Conservation (phyloP, 2,329 filamentous ascomycete genomes). For the Simplicillium aogashimaense region DNA sequence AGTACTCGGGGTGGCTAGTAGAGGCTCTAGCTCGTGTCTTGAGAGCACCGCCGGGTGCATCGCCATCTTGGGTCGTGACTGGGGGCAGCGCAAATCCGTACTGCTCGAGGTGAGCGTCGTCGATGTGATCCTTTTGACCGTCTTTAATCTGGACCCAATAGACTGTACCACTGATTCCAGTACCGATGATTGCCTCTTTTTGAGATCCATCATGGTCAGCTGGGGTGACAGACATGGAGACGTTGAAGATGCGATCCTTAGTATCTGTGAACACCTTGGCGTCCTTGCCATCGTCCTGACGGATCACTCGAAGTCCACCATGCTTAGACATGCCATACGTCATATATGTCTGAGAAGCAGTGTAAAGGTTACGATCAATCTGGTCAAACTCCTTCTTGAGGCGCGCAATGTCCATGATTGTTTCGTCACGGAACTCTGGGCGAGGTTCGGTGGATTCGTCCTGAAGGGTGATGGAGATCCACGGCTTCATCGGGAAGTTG, state of each 20-base stretch:
- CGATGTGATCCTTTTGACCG: conserved; percentile 67
- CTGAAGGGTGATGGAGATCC: conserved; percentile 77
- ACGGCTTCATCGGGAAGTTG: conserved; percentile 95
- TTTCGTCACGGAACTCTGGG: conserved; percentile 62
- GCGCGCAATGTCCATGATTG: conserved; percentile 84
- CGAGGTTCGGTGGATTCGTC: conserved; percentile 43
- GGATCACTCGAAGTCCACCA: conserved; percentile 84
- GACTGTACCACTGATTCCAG: conserved; percentile 89
- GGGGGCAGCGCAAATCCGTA: conserved; percentile 86
- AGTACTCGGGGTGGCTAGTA: conserved; percentile 81
- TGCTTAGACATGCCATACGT: conserved; percentile 91
- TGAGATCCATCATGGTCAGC: conserved; percentile 45
- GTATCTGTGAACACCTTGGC: conserved; percentile 86
- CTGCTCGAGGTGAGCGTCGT: conserved; percentile 68
- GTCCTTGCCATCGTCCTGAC: conserved; percentile 86
- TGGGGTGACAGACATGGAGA: conserved; percentile 66
- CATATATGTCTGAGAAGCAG: conserved; percentile 84
- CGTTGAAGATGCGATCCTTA: conserved; percentile 90
- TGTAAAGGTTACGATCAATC: conserved; percentile 85
- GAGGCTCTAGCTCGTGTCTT: conserved; percentile 93
- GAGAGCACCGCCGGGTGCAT: conserved; percentile 80
- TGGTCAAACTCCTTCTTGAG: conserved; percentile 98
- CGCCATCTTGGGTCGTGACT: conserved; percentile 75
- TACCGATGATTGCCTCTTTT: conserved; percentile 79
- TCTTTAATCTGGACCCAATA: conserved; percentile 85